Evolutionary conservation across 2,329 filamentous ascomycete genomes (phyloP), one percentile per base, ranked within the genome.

Genomic region (Thielaviopsis punctulata): DNA sequence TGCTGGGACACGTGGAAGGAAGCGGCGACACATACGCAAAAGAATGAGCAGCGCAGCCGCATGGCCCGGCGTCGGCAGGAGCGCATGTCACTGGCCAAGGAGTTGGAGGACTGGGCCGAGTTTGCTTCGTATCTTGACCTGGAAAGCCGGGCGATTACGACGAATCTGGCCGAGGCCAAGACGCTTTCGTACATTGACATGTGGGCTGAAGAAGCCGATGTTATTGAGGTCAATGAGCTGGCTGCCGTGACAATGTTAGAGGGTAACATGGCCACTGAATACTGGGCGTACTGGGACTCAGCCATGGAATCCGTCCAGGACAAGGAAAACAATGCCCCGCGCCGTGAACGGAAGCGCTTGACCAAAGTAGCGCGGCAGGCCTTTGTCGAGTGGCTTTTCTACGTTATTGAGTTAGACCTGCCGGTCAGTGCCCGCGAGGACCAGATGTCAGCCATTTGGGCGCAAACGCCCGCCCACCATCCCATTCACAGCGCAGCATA

Each of bases 231-330:
- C 22, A 30, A 48, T 9, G 51, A 52, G 22, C 24, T 36, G 4
- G 44, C 48, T 13, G 45, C 52, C 18, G 49, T 50, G 41, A 44
- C 45, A 4, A 22, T 54, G 12, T 55, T 52, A 52, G 50, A 47
- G 22, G 49, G 51, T 8, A 51, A 54, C 18, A 47, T 48, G 3
- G 52, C 45, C 18, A 55, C 33, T 9, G 49, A 56, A 24, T 52
- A 50, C 22, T 57, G 56, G 56, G 49, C 51, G n/a, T 48, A 50
- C 19, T 57, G 56, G 56, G 48, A 56, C n/a, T 33, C 55, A 8
- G 48, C 56, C 18, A 45, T 55, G 39, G 52, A 54, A 23, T 50
- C 52, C 18, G 51, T 51, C 12, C 55, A 56, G 24, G 55, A 54
- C 45, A 56, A 56, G 45, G 33, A 49, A 18, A 49, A 53, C 24